A percentile compares a stretch with the other conserved stretches of the same genome.
Conservation (phyloP, 495 filamentous ascomycete species). For the Chaetomium fimeti region DNA sequence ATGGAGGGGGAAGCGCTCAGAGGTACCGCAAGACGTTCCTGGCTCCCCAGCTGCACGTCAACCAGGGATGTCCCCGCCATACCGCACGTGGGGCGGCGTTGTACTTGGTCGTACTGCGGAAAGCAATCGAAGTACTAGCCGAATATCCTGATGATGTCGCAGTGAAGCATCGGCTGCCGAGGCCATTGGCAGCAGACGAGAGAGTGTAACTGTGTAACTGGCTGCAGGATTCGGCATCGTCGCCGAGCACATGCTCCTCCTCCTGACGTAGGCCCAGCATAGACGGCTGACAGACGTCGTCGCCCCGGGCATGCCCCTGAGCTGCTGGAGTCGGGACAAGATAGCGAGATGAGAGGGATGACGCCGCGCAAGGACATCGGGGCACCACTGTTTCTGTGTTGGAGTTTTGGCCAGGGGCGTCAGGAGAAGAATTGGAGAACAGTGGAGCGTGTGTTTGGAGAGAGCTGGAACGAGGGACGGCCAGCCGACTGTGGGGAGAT, state of each 20-base stretch:
- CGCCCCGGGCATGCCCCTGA: not conserved
- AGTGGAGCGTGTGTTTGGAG: conserved; percentile 15
- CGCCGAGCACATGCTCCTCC: conserved; percentile 17
- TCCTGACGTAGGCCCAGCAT: conserved; percentile 7
- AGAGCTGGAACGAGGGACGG: conserved; percentile 33
- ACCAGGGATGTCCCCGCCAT: conserved; percentile 26
- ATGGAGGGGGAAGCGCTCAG: conserved; percentile 10
- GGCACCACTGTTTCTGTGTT: conserved; percentile 15
- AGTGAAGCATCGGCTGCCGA: conserved; percentile 30
- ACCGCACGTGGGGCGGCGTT: conserved; percentile 29
- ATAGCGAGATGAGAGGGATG: conserved; percentile 25
- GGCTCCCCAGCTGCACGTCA: conserved; percentile 28
- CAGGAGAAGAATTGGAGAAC: conserved; percentile 15
- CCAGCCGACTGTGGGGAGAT: conserved; percentile 24
- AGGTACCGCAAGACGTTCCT: conserved; percentile 8
- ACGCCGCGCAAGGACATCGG: not conserved
- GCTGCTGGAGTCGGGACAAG: not conserved
- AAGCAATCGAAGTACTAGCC: conserved; percentile 30
- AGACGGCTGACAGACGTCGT: not conserved
- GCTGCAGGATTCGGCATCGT: conserved; percentile 22
- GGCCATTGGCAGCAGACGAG: conserved; percentile 13
- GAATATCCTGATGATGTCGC: conserved; percentile 36
- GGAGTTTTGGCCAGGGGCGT: conserved; percentile 1
- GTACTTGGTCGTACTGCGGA: conserved; percentile 33
- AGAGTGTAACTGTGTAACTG: no score